A percentile compares a stretch with the other conserved stretches of the same genome.
These are phyloP conservation scores for Populus tomentosa DNA, from an alignment of 441 rosid genomes.

Conservation along the genomic window DNA sequence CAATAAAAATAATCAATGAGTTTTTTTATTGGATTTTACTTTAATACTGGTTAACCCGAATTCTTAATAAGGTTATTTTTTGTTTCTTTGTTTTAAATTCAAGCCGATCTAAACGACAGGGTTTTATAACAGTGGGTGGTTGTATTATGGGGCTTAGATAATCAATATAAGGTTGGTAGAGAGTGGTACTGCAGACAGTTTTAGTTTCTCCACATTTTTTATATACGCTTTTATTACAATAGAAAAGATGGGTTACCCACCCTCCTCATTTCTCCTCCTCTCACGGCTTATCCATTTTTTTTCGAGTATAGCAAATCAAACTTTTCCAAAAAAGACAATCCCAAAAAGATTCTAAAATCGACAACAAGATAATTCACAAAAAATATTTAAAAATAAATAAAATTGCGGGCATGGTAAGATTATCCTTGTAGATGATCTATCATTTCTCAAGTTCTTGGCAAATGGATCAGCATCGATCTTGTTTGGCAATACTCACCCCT, in stretches of 20 bases:
- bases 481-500: no score
- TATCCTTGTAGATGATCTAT: no score
- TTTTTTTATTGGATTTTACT: no score
- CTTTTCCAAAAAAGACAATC: slow-evolving; percentile 15
- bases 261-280: slow-evolving; percentile 50
- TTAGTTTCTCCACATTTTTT: slow-evolving; percentile 30
- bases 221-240: slow-evolving; percentile 17
- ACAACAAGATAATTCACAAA: neutral
- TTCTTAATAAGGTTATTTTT: no score
- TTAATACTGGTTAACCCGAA: no score
- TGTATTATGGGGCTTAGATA: slow-evolving; percentile 20
- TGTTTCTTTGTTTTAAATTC: no score
- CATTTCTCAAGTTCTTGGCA: no score
- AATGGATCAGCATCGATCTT: no score
- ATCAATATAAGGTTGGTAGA: slow-evolving; percentile 38
- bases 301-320: slow-evolving; percentile 16
- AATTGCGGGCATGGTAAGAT: neutral
- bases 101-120: no score
- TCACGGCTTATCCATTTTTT: slow-evolving; percentile 48
- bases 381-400: neutral
- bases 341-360: neutral
- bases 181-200: slow-evolving; percentile 23
- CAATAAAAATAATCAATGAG: no score
- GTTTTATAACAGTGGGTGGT: slow-evolving; percentile 8
- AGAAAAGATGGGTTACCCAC: slow-evolving; percentile 46